These are phyloP conservation scores for Myriosclerotinia scirpicola DNA, from an alignment of 2,329 filamentous ascomycete genomes.

Conservation along the genomic window DNA sequence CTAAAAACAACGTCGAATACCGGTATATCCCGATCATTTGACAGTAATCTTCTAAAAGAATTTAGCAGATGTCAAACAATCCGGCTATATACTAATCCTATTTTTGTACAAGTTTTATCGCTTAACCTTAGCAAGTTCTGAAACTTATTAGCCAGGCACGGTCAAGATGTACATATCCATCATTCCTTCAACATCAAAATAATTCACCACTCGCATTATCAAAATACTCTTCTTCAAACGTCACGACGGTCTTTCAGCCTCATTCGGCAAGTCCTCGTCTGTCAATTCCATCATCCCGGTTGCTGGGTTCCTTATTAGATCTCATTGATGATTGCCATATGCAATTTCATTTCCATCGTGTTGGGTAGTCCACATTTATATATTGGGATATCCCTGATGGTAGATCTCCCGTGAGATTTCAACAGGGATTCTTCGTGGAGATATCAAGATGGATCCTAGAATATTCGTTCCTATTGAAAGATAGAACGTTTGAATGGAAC, in stretches of 20 bases:
- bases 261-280: neutral
- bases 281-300: neutral
- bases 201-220: neutral
- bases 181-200: neutral
- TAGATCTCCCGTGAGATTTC: neutral
- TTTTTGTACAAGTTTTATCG: neutral
- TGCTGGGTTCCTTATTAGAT: neutral
- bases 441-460: neutral
- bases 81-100: no score
- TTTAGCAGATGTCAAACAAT: no score
- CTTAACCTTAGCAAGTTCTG: neutral
- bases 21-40: no score
- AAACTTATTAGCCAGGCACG: neutral
- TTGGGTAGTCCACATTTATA: neutral
- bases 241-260: neutral
- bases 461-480: neutral
- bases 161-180: no score
- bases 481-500: neutral
- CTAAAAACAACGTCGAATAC: no score
- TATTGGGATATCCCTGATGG: neutral
- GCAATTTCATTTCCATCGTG: neutral
- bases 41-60: no score
- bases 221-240: neutral
- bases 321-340: neutral
- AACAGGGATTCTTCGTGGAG: neutral